Conservation (phyloP, 2,329 filamentous ascomycete genomes). For the Helicocarpus griseus region DNA sequence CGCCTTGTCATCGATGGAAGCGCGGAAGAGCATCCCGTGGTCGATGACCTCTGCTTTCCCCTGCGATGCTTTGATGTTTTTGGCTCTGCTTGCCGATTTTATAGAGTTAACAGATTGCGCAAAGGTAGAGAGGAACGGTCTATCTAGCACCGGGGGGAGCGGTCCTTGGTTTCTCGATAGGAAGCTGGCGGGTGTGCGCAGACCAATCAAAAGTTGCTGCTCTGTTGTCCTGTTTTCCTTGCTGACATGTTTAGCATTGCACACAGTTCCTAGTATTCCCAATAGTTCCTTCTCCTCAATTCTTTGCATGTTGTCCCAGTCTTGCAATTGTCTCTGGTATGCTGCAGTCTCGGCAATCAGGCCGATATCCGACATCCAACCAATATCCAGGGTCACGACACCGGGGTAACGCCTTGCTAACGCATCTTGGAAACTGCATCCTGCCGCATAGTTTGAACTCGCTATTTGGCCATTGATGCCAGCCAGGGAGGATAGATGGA, state of each 20-base stretch:
- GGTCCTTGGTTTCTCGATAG: not conserved
- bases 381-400: constrained; percentile 18
- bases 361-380: constrained; percentile 19
- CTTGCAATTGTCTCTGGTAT: constrained; percentile 1
- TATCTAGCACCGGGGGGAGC: not conserved
- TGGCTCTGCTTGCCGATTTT: not conserved
- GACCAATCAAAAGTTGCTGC: constrained; percentile 1
- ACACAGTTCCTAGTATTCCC: constrained; percentile 6
- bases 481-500: constrained; percentile 29
- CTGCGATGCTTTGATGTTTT: too few relatives aligned
- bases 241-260: not conserved
- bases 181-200: constrained; percentile 4
- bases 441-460: constrained; percentile 28
- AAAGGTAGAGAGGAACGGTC: constrained; percentile 1
- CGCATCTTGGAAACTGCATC: constrained; percentile 26
- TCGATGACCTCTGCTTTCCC: constrained; percentile 7
- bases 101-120: not conserved
- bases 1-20: not conserved
- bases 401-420: constrained; percentile 8
- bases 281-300: constrained; percentile 7
- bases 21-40: not conserved
- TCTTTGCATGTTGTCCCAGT: constrained; percentile 4
- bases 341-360: constrained; percentile 11
- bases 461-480: constrained; percentile 22
- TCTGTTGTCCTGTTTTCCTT: too few relatives aligned